Evolutionary conservation across 2,329 filamentous ascomycete species (phyloP), one percentile per base, ranked within the genome.

Genomic region (Botrytis pseudocinerea): DNA sequence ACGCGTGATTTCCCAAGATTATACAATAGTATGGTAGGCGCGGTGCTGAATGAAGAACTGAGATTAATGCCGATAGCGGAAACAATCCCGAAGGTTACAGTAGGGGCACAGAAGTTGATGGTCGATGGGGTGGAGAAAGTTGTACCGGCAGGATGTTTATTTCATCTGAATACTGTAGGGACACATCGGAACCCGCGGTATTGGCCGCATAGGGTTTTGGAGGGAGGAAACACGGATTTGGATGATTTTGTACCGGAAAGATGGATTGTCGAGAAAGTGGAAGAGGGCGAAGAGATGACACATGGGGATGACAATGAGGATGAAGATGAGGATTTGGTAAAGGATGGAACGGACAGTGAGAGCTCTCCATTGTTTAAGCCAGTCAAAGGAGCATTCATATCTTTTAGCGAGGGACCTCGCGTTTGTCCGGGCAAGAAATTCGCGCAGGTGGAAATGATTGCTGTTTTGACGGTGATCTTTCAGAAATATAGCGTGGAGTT

Each of bases 171-270:
- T 73, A 82, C 83, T 4, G 79, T 84, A 9, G 83, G 82, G 48
- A 79, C 82, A 1, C 87, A 89, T 76, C 83, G 85, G 42, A 88
- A 89, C 76, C 87, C 87, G 2, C 85, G 84, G 70, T 86, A 87
- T 77, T 90, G 87, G 87, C 87, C 87, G 8, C 71, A 75, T 63
- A 40, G 9, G 4, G 61, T 46, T 4, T 38, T 80, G 92, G 57
- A 14, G 88, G 93, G 93, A 91, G 79, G 78, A 77, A 66, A 76
- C 77, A 40, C 72, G 51, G 74, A 77, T 73, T 40, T 77, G 62
- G 65, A 74, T 60, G 82, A 85, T 63, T 90, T 89, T 80, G 82
- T 85, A 57, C 88, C 88, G 0, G 86, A 89, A 77, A 84, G 88
- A 59, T 90, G 88, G 88, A 80, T 90, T 14, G 32, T 62, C 2